phyloP scores from a whole-genome alignment of 2,329 filamentous ascomycete genomes.

The Fusarium abutilonis region DNA sequence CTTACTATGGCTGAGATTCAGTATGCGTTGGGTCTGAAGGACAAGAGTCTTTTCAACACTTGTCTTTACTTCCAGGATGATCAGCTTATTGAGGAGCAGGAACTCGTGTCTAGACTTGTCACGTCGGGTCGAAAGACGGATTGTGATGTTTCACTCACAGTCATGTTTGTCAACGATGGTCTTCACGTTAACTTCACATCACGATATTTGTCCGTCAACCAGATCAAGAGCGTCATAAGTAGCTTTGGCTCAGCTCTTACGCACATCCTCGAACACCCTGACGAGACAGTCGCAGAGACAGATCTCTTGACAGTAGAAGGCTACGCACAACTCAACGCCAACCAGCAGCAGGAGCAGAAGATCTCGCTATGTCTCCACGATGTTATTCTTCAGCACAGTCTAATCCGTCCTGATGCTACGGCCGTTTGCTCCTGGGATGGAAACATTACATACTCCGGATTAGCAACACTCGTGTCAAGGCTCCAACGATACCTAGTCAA shows the following conservation, averaged over 20 bases:
- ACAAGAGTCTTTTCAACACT: slow-evolving; percentile 60
- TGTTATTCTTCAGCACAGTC: slow-evolving; percentile 55
- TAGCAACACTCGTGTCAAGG: slow-evolving; percentile 52
- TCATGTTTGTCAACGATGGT: slow-evolving; percentile 54
- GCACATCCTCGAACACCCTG: slow-evolving; percentile 55
- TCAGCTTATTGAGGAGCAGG: not conserved
- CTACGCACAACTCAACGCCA: slow-evolving; percentile 63
- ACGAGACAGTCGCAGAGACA: slow-evolving; percentile 55
- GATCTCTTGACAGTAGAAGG: slow-evolving; percentile 67
- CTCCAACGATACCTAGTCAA: slow-evolving; percentile 59
- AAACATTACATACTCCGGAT: slow-evolving; percentile 54
- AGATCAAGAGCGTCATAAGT: slow-evolving; percentile 59
- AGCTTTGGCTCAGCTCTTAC: slow-evolving; percentile 64
- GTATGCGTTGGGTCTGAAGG: slow-evolving; percentile 56
- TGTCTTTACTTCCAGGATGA: slow-evolving; percentile 59
- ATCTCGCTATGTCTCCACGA: slow-evolving; percentile 57
- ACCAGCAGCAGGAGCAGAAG: slow-evolving; percentile 55
- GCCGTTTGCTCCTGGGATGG: slow-evolving; percentile 60
- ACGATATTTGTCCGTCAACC: slow-evolving; percentile 54
- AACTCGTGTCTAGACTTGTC: slow-evolving; percentile 13
- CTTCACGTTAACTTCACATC: slow-evolving; percentile 58
- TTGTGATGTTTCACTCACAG: slow-evolving; percentile 58
- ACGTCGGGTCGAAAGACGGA: slow-evolving; percentile 53
- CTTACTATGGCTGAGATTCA: slow-evolving; percentile 59
- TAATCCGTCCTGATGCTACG: slow-evolving; percentile 51